Evolutionary conservation across 371 early-diverging fungal genomes (phyloP), one percentile per base, ranked within the genome.

Genomic region (Mortierella sp.): DNA sequence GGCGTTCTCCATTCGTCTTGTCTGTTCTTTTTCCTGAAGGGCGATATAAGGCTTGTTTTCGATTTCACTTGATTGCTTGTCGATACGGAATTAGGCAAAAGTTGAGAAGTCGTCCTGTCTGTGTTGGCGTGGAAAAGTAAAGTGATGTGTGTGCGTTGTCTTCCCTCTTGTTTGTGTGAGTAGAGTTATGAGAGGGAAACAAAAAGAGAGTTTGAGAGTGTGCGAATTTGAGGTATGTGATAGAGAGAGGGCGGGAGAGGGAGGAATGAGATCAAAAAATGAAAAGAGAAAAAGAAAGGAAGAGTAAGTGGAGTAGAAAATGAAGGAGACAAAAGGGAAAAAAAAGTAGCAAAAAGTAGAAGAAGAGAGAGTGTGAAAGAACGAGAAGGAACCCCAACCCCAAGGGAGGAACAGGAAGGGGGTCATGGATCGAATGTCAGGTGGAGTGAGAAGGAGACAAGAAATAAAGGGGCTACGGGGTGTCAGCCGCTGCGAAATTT

Each of bases 1-100:
- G 34, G 34, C 8, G 43, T 77, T 74, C 47, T 73, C 81, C 81
- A 81, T 81, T 44, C 4, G 31, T 1, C 13, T 63, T 61, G 19
- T 24, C 7, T 53, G 50, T 43, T 24, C 31, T 48, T 73, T 24
- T 24, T 41, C 8, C 37, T 40, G 24, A 40, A 37, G n/a, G 22
- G 52, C n/a, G n/a, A n/a, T n/a, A n/a, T n/a, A 7, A 11, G 29
- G 34, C 34, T 58, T 34, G 37, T 19, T 58, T 34, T 58, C 29
- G n/a, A n/a, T n/a, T 58, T 34, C 31, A 31, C 14, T 55, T 11
- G 29, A 31, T 22, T 4, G 16, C 37, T 16, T 58, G 58, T 34
- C 37, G 34, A 34, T 37, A 6, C 29, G 34, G 16, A 58, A 47
- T 7, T 48, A 48, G 7, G 48, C 9, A 34, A 34, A 7, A 31